Percentiles rank a stretch among this genome's conserved stretches.
Conservation (phyloP, 768 basidiomycete genomes). For the Galerina marginata region DNA sequence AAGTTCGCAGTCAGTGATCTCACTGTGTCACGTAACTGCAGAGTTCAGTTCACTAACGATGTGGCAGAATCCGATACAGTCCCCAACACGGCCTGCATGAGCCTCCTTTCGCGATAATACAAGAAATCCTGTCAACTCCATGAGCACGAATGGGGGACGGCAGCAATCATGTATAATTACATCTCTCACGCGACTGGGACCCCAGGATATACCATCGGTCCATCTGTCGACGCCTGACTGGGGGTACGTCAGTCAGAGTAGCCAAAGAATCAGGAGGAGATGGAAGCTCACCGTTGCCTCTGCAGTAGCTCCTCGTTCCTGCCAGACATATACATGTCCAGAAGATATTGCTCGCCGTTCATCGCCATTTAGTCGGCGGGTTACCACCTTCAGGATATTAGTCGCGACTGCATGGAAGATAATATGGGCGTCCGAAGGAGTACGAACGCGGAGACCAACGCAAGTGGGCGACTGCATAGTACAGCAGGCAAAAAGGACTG, state of each 20-base stretch:
- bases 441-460: background rate
- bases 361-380: background rate
- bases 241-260: too few species aligned
- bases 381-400: background rate
- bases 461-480: background rate
- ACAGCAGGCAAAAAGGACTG: background rate
- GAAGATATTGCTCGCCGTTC: background rate
- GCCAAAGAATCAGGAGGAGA: too few species aligned
- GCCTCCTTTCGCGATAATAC: background rate
- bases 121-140: background rate
- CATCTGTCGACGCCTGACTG: background rate
- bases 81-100: background rate
- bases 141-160: background rate
- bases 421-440: background rate
- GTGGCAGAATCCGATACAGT: background rate
- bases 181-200: background rate
- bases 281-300: background rate
- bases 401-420: background rate
- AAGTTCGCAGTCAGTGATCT: background rate
- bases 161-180: background rate
- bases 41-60: background rate
- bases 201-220: background rate
- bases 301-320: background rate
- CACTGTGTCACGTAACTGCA: background rate
- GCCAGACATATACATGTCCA: background rate